Evolutionary conservation across 2,329 filamentous ascomycete genomes (phyloP), one percentile per base, ranked within the genome.

Genomic region (Scytalidium sp.): DNA sequence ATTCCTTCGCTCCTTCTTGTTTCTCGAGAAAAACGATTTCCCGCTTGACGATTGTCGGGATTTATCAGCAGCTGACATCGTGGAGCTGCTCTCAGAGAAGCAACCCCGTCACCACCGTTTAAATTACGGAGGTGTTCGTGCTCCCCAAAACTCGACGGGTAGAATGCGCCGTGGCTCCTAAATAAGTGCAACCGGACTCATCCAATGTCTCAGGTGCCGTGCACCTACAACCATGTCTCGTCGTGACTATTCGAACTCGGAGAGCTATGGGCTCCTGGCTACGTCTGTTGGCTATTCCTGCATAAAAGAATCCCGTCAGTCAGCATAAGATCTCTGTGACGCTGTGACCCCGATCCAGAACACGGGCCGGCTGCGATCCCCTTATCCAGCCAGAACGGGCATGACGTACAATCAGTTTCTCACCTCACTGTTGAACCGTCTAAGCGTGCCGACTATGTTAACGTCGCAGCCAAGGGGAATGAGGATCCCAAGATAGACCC

Each of bases 1-100:
- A 61, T 78, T 76, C 66, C 84, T 81, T 67, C 84, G 84, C 62
- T 81, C 80, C 70, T 95, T 87, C 74, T 92, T 87, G 74, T 90
- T 94, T 72, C 91, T 83, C 63, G 90, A 91, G 75, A 97, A 97
- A 76, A 97, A 90, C 55, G 87, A 90, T 67, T 86, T 87, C 66
- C 83, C 80, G 66, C 84, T 86, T 64, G 78, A 78, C 57, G 88
- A 90, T 76, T 93, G 88, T 70, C 88, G 84, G 63, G 86, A 79
- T 74, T 92, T 90, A 50, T 89, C 86, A 75, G 87, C 78, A 66
- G 81, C 77, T 62, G 84, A 75, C 82, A 83, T 82, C 48, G 47
- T 59, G 22, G 45, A 40, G 21, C 43, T 25, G 45, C 51, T 21
- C 19, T 46, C 39, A 53, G 42, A 42, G 21, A 41, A 25, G 45